Evolutionary conservation across 345 rosid species (phyloP), one percentile per base, ranked within the genome.

Genomic region (Aquilaria yunnanensis): DNA sequence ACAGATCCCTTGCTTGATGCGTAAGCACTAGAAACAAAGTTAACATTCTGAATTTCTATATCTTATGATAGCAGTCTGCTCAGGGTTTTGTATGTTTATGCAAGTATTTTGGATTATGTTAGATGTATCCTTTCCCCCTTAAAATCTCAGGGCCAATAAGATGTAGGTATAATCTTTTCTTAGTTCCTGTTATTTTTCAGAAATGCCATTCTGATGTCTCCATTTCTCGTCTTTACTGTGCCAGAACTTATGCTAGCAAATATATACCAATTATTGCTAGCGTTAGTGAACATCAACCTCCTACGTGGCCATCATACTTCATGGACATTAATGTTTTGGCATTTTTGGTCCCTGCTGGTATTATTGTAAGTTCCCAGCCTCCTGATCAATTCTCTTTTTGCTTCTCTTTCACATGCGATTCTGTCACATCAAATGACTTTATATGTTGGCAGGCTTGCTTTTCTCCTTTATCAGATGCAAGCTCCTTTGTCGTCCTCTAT

Each of bases 331-430:
- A 95, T 81, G 96, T 91, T 68, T 74, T 95, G 84, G 99, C 99
- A 58, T 95, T 95, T 88, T 78, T 95, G 84, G 97, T 95, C 98
- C 99, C 99, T 32, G 97, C 99, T 63, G 99, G 99, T 71, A 91
- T 95, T 70, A 78, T 95, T 73, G 99, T 95, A 77, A 82, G 99
- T 71, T 70, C 4, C 55, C 34, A 47, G 16, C 60, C 63, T 64
- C 64, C 14, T 56, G 47, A 14, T 3, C 59, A 43, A 14, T 7
- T 54, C 43, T 66, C 30, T 54, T 34, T 60, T 52, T 57, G 64
- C 37, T 54, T 29, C 34, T 59, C 32, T 60, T 54, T 51, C 51
- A n/a, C 56, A 10, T 32, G 14, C 23, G 47, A 32, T 50, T 53
- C 54, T 68, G 32, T 51, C 46, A 59, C 57, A 60, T 53, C 60